These are phyloP conservation scores for Alternaria hordeiaustralica DNA, from an alignment of 2,329 filamentous ascomycete species.

Conservation along the genomic window DNA sequence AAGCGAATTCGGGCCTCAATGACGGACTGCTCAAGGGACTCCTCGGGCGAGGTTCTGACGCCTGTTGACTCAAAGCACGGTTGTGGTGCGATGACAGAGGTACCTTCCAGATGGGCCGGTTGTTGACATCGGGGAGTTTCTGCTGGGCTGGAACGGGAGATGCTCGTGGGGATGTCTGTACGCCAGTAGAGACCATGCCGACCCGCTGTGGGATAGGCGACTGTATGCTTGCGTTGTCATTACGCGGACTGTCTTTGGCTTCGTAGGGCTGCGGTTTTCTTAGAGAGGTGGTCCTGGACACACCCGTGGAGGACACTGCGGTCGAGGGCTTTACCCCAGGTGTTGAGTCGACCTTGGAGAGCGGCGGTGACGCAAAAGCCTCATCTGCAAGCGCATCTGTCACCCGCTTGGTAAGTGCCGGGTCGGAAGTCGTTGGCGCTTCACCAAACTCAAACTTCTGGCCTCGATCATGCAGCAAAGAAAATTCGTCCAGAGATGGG, in stretches of 20 bases:
- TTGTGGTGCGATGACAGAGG: conserved; percentile 52
- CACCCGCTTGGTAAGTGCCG: conserved; percentile 68
- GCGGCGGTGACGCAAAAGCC: conserved; percentile 68
- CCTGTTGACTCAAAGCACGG: conserved; percentile 58
- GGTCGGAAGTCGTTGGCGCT: conserved; percentile 48
- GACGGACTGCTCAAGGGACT: conserved; percentile 37
- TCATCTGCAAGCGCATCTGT: conserved; percentile 83
- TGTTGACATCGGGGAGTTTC: conserved; percentile 50
- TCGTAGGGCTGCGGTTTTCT: conserved; percentile 36
- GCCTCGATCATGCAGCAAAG: conserved; percentile 83
- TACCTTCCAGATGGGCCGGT: conserved; percentile 62
- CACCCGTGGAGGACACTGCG: conserved; percentile 37
- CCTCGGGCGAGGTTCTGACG: conserved; percentile 45
- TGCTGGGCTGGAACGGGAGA: conserved; percentile 36
- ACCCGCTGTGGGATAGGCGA: conserved; percentile 58
- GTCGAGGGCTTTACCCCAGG: conserved; percentile 38
- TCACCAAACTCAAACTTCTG: conserved; percentile 80
- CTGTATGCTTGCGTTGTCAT: conserved; percentile 43
- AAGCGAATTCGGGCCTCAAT: conserved; percentile 47
- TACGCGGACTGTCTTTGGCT: conserved; percentile 32
- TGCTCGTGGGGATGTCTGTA: conserved; percentile 73
- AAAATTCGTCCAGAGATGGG: conserved; percentile 91
- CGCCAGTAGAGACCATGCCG: conserved; percentile 72
- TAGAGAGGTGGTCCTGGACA: conserved; percentile 42
- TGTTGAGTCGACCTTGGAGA: conserved; percentile 33